Conservation (phyloP, 2,329 filamentous ascomycete species). For the Akanthomyces dipterigenus region DNA sequence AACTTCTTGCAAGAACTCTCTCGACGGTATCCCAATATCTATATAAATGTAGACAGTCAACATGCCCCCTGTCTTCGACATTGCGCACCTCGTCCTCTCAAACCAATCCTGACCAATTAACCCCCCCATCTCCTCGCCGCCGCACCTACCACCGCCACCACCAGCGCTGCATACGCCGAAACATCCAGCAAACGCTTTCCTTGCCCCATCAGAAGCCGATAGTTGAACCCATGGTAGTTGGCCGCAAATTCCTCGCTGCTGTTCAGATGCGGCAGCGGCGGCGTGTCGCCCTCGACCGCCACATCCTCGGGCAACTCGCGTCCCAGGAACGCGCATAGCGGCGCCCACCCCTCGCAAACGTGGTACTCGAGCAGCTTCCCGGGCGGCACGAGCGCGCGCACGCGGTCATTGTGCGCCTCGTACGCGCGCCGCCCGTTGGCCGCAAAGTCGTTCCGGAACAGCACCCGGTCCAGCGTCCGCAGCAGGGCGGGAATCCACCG, state of each 20-base stretch:
- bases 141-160: neutral
- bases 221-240: neutral
- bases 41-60: no score
- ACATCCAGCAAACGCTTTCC: slow-evolving; percentile 4
- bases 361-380: slow-evolving; percentile 13
- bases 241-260: neutral
- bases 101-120: neutral
- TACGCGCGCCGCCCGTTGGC: neutral
- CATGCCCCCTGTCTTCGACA: no score
- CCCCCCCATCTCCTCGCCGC: neutral
- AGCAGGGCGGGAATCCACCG: neutral
- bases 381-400: slow-evolving; percentile 11
- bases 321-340: slow-evolving; percentile 9
- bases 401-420: slow-evolving; percentile 10
- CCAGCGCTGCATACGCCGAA: slow-evolving; percentile 2
- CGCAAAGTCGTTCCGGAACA: neutral
- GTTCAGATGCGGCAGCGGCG: slow-evolving; percentile 5
- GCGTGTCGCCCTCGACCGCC: neutral
- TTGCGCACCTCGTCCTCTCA: neutral
- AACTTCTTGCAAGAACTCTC: no score
- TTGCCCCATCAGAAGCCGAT: neutral
- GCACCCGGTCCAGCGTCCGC: neutral
- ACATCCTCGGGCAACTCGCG: neutral
- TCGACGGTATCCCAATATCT: no score
- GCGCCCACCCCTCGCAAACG: slow-evolving; percentile 6